Conservation (phyloP, 257 asterid species). For the Solanum gandarillasii region DNA sequence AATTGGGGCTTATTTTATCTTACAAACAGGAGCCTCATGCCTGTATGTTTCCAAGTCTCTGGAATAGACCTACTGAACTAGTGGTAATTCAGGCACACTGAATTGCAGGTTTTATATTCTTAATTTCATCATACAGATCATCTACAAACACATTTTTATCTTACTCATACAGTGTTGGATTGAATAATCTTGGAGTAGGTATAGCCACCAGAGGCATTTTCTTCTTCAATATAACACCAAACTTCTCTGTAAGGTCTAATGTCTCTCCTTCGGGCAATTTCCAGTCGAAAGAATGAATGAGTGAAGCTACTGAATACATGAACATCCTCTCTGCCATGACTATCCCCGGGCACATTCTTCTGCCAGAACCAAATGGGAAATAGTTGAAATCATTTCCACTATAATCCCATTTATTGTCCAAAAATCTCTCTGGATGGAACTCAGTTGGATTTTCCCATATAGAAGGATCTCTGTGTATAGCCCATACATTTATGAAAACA, state of each 20-base stretch:
- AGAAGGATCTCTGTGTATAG: slow-evolving; percentile 46
- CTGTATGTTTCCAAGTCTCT: background rate
- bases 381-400: slow-evolving; percentile 46
- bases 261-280: slow-evolving; percentile 20
- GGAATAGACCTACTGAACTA: background rate
- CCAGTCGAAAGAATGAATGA: slow-evolving; percentile 58
- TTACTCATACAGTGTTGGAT: slow-evolving; percentile 25
- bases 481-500: slow-evolving; percentile 59
- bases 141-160: background rate
- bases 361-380: slow-evolving; percentile 60
- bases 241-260: slow-evolving; percentile 40
- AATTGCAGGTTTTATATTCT: background rate
- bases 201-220: slow-evolving; percentile 39
- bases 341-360: slow-evolving; percentile 49
- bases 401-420: slow-evolving; percentile 30
- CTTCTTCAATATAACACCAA: slow-evolving; percentile 54
- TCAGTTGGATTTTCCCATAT: slow-evolving; percentile 37
- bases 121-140: background rate
- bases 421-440: slow-evolving; percentile 42
- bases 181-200: slow-evolving; percentile 39
- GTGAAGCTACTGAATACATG: slow-evolving; percentile 41
- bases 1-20: background rate
- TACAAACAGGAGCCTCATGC: background rate
- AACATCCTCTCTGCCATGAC: slow-evolving; percentile 59
- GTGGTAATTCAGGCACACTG: background rate